These are phyloP conservation scores for Ophiostoma australiae DNA, from an alignment of 2,329 filamentous ascomycete species.

Conservation along the genomic window DNA sequence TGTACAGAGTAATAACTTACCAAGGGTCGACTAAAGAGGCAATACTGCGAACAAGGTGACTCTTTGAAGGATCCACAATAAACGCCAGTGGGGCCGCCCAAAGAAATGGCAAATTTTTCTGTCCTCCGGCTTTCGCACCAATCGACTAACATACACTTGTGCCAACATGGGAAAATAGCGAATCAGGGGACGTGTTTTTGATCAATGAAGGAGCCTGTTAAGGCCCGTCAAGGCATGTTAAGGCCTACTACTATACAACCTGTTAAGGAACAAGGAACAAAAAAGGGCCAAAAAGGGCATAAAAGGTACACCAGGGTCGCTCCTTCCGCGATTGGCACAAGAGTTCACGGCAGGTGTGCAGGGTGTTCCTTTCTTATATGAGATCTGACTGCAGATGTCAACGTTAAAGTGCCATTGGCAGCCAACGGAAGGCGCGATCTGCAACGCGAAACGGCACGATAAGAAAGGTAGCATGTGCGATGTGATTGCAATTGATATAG, in stretches of 20 bases:
- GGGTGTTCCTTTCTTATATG: not conserved
- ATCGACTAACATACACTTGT: conserved; percentile 9
- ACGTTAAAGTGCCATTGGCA: not conserved
- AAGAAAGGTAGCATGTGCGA: not conserved
- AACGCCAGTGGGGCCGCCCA: not conserved
- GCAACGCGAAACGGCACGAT: not conserved
- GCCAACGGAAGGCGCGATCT: conserved; percentile 1
- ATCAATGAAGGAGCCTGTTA: too few species aligned
- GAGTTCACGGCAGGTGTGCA: not conserved
- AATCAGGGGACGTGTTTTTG: not conserved
- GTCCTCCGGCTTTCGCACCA: conserved; percentile 13
- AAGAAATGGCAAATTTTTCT: conserved; percentile 13
- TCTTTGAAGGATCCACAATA: conserved; percentile 2
- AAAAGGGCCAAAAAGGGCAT: not conserved
- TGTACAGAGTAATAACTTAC: too few species aligned
- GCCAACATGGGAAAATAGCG: not conserved
- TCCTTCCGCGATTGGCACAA: not conserved
- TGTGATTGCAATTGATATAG: not conserved
- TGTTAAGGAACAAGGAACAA: not conserved
- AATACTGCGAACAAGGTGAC: conserved; percentile 10
- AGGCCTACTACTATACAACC: too few species aligned
- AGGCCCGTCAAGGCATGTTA: too few species aligned
- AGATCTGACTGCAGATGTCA: not conserved
- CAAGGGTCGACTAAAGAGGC: not conserved
- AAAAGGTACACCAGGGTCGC: not conserved